Evolutionary conservation across 2,329 filamentous ascomycete genomes (phyloP).

Genomic region (Gnomoniopsis sp.): DNA sequence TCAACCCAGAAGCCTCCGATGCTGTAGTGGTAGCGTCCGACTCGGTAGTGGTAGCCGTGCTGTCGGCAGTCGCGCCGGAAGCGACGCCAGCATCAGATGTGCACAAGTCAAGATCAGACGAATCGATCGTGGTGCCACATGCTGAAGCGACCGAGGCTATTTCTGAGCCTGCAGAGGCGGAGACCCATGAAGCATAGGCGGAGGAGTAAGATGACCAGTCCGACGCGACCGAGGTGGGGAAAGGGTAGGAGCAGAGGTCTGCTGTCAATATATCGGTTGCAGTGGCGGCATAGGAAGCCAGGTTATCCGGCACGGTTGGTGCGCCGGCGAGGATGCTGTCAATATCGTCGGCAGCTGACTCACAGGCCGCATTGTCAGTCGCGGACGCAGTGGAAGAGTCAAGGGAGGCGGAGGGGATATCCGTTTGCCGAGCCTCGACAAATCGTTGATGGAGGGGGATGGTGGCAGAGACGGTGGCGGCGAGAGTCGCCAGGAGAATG

Average conservation of each 20-base stretch:
- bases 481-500: conserved; percentile 23
- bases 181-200: conserved; percentile 23
- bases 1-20: neutral
- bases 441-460: conserved; percentile 18
- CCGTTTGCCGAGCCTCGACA: conserved; percentile 25
- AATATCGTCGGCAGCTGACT: conserved; percentile 16
- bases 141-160: conserved; percentile 21
- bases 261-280: conserved; percentile 6
- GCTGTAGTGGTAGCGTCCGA: neutral
- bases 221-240: conserved; percentile 22
- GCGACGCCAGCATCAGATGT: neutral
- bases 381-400: neutral
- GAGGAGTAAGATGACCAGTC: conserved; percentile 22
- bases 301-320: conserved; percentile 24
- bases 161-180: conserved; percentile 20
- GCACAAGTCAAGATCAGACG: conserved; percentile 8
- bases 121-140: conserved; percentile 21
- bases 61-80: neutral
- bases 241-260: conserved; percentile 24
- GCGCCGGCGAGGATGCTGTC: conserved; percentile 18
- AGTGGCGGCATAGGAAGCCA: conserved; percentile 20
- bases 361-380: neutral
- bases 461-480: conserved; percentile 21
- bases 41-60: neutral
- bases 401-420: neutral